These are phyloP conservation scores for Penicillium sp. DNA, from an alignment of 2,329 filamentous ascomycete species.

Conservation along the genomic window DNA sequence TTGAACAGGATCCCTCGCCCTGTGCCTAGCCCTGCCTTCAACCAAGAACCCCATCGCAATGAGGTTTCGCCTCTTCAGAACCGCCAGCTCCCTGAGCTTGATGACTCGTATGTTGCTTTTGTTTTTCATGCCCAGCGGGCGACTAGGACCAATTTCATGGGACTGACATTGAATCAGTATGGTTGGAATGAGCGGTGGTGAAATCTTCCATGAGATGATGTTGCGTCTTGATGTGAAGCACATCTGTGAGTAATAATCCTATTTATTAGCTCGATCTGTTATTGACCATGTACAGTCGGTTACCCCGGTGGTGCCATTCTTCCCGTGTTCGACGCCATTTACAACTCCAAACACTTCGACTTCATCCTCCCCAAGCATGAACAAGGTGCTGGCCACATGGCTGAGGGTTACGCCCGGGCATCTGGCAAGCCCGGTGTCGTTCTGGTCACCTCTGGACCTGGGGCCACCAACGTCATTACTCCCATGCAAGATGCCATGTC, in stretches of 20 bases:
- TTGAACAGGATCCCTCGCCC: conserved; percentile 55
- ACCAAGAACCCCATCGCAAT: conserved; percentile 58
- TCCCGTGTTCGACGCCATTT: conserved; percentile 97
- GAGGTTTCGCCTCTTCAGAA: conserved; percentile 67
- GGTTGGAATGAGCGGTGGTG: conserved; percentile 89
- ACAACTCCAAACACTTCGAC: conserved; percentile 95
- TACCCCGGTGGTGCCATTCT: conserved; percentile 96
- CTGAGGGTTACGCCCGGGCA: conserved; percentile 91
- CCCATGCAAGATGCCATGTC: conserved; percentile 95
- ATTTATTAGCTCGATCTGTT: conserved; percentile 4
- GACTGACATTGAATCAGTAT: conserved; percentile 56
- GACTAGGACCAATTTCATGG: not conserved
- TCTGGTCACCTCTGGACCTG: conserved; percentile 92
- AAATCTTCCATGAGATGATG: conserved; percentile 99
- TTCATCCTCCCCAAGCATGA: conserved; percentile 95
- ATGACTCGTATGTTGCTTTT: conserved; percentile 69
- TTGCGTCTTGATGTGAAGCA: conserved; percentile 87
- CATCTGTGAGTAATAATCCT: conserved; percentile 67
- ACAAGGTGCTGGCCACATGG: conserved; percentile 98
- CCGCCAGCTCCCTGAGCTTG: conserved; percentile 63
- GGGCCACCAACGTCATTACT: conserved; percentile 93
- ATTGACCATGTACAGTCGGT: conserved; percentile 55
- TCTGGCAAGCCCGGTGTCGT: conserved; percentile 94
- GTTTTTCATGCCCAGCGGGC: not conserved
- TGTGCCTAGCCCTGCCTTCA: conserved; percentile 62